Evolutionary conservation across 169 alveolate species (phyloP), one percentile per base, ranked within the genome.

Genomic region (Plasmodium yoelii): DNA sequence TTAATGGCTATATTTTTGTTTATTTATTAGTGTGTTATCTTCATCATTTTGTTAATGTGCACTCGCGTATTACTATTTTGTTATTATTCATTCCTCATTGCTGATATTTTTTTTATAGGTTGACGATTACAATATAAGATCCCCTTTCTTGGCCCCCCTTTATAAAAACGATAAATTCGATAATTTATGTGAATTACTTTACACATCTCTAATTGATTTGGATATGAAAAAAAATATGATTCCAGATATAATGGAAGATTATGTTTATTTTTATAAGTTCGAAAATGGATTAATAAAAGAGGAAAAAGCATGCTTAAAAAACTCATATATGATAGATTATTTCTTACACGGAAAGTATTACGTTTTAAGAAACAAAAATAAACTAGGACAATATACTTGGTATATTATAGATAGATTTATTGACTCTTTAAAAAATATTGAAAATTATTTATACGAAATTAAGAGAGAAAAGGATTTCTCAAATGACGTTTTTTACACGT

Each of bases 351-450:
- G 96, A 39, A 77, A 92, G 19, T 86, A 88, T 86, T 59, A 92
- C 12, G 53, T 87, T 6, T 74, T 92, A 56, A 44, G 96, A 22
- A 94, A 90, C 65, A 87, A 75, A 67, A 93, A 93, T 57, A 94
- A 93, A 7, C 90, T 93, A 56, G 96, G 96, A 10, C 96, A 93
- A 47, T 93, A 93, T 75, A 94, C 94, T 13, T 93, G 96, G 96
- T 87, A 75, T 90, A 72, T 92, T 60, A 47, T 93, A 57, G 82
- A 86, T 68, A 92, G 92, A 84, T 88, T 93, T 80, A 46, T 93
- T 19, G 61, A 73, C 24, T 69, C 92, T 22, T 86, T 93, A 47
- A 90, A 84, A 89, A 87, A 92, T 92, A 42, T 77, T 87, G 87
- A 87, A 70, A 73, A 87, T 47, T 87, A 56, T 64, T 63, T 72